Evolutionary conservation across 2,329 filamentous ascomycete species (phyloP), one percentile per base, ranked within the genome.

Genomic region (Phialemonium atrogriseum): DNA sequence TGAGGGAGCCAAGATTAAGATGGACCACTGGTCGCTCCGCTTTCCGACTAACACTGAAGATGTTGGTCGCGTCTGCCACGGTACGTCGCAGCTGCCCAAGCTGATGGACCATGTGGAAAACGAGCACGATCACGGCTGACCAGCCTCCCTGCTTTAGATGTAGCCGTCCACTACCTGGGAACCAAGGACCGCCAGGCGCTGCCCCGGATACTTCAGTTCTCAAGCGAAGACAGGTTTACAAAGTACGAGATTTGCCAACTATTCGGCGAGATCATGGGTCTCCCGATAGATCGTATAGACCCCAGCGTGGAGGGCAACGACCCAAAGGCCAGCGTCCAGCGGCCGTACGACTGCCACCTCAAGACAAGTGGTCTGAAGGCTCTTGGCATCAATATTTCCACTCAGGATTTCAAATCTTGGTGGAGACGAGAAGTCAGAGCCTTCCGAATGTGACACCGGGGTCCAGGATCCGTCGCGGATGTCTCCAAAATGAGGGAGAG

Each of bases 11-110:
- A 69, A 68, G 35, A 65, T 87, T 24, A 78, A 74, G 50, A 88
- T 94, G 77, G 87, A 94, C 49, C 79, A 93, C 54, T 94, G 85
- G 77, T 79, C 84, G 2, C 60, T 83, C 30, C 73, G 87, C 17
- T 94, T 85, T 59, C 87, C 87, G 7, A 94, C 87, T 7, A 91
- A 91, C 52, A 94, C 86, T 0, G 80, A 86, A 51, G 88, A 94
- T 49, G 80, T 94, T 12, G 86, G 70, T 12, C 70, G 88, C 23
- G 83, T 94, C 27, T 83, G 78, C 46, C 68, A 77, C 39, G 74
- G 74, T 77, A 62, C 44, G 64, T 57, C 41, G 45, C 21, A 16
- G n/a, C n/a, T n/a, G n/a, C n/a, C n/a, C n/a, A n/a, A n/a, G n/a
- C n/a, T n/a, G n/a, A n/a, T n/a, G n/a, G n/a, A n/a, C n/a, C n/a